These are phyloP conservation scores for Herpetomonas muscarum DNA, from an alignment of 208 protist genomes.

Conservation along the genomic window DNA sequence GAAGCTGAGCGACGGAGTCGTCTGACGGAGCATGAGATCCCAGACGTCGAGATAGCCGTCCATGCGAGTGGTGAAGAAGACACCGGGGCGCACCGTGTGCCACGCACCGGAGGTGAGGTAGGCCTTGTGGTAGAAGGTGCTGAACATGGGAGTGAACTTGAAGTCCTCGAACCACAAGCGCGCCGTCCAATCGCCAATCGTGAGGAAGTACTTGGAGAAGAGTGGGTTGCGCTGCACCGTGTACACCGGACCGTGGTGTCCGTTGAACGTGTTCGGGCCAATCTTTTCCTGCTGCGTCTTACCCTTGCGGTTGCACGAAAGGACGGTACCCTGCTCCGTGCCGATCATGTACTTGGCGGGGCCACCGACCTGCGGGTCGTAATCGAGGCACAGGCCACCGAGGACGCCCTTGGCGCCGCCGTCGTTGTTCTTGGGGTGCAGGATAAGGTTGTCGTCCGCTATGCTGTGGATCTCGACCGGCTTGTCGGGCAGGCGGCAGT, in stretches of 20 bases:
- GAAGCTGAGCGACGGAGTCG: constrained; percentile 87
- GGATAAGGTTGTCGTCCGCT: constrained; percentile 72
- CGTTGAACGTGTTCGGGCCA: constrained; percentile 91
- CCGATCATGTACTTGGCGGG: constrained; percentile 97
- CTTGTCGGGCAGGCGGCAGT: constrained; percentile 92
- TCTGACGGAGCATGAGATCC: constrained; percentile 95
- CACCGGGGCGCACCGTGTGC: constrained; percentile 91
- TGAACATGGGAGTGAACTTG: constrained; percentile 93
- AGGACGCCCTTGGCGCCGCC: constrained; percentile 84
- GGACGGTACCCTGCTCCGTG: constrained; percentile 94
- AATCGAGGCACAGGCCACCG: constrained; percentile 93
- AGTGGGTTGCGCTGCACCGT: constrained; percentile 92
- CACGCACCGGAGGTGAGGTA: constrained; percentile 94
- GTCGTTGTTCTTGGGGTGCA: constrained; percentile 90
- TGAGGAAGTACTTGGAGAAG: constrained; percentile 96
- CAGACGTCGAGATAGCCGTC: constrained; percentile 96
- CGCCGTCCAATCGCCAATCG: constrained; percentile 95
- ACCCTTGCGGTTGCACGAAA: constrained; percentile 94
- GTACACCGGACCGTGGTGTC: constrained; percentile 96
- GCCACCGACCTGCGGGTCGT: constrained; percentile 91
- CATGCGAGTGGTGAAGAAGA: constrained; percentile 96
- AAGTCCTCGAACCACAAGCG: constrained; percentile 96
- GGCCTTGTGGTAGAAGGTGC: constrained; percentile 93
- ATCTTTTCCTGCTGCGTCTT: constrained; percentile 93
- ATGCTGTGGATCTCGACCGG: constrained; percentile 85